Percentiles rank a stretch among this genome's conserved stretches.
phyloP scores from a whole-genome alignment of 805 yeast genomes.

The Myxozyma vanderwaltii region DNA sequence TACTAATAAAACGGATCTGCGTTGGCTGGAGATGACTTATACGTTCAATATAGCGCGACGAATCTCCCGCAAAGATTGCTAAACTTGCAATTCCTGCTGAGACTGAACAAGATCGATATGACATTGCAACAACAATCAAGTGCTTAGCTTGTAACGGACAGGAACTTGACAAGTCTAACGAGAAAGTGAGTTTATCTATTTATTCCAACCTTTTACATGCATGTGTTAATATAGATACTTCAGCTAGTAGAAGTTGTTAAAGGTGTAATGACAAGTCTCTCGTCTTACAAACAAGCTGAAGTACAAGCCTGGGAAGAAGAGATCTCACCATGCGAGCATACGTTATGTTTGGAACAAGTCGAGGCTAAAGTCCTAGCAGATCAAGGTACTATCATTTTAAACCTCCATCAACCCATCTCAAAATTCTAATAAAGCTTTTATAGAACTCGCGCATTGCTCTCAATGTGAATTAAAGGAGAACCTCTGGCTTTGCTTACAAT shows the following conservation, averaged over 20 bases:
- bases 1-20: background rate
- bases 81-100: constrained; percentile 69
- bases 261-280: constrained; percentile 57
- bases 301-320: constrained; percentile 92
- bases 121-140: constrained; percentile 49
- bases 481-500: constrained; percentile 87
- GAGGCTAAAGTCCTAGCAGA: constrained; percentile 21
- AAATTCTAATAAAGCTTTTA: no score
- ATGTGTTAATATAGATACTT: background rate
- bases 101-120: constrained; percentile 63
- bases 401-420: no score
- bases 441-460: constrained; percentile 40
- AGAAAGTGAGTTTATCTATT: constrained; percentile 2
- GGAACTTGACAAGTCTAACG: constrained; percentile 14
- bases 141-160: constrained; percentile 41
- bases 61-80: constrained; percentile 52
- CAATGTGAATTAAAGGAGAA: constrained; percentile 61
- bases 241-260: constrained; percentile 45
- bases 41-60: constrained; percentile 34
- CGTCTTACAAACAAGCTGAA: constrained; percentile 64
- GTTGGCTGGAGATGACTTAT: constrained; percentile 2
- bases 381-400: constrained; percentile 15
- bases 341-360: constrained; percentile 54
- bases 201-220: background rate
- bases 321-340: constrained; percentile 76